Percentiles rank a stretch among this genome's conserved stretches.
These are phyloP conservation scores for Ettlia oleoabundans DNA, from an alignment of 139 green algal genomes.

Conservation along the genomic window DNA sequence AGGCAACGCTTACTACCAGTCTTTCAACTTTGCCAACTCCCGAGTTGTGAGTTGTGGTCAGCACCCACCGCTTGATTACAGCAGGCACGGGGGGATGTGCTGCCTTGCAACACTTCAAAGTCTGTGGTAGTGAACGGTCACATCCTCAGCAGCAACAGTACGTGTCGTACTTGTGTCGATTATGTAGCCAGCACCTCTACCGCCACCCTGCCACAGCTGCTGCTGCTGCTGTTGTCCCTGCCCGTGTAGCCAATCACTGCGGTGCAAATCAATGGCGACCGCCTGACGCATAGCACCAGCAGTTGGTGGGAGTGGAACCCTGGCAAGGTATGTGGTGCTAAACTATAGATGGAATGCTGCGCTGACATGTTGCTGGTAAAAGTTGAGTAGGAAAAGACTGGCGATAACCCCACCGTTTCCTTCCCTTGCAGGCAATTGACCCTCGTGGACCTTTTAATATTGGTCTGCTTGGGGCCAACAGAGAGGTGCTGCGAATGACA, in stretches of 20 bases:
- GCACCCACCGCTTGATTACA: neutral
- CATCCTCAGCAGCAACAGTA: too few relatives aligned
- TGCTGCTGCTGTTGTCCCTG: neutral
- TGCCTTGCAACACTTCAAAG: too few relatives aligned
- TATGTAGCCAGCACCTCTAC: too few relatives aligned
- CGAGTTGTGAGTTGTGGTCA: neutral
- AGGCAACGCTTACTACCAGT: slow-evolving; percentile 47
- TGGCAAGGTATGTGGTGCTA: too few relatives aligned
- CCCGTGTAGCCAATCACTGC: slow-evolving; percentile 29
- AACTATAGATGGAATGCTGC: too few relatives aligned
- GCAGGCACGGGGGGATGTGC: neutral
- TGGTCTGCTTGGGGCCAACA: slow-evolving; percentile 31
- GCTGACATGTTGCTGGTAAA: too few relatives aligned
- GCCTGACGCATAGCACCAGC: slow-evolving; percentile 4
- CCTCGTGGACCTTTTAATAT: slow-evolving; percentile 30
- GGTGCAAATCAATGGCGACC: slow-evolving; percentile 40
- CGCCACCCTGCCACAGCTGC: neutral
- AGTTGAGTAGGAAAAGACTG: too few relatives aligned
- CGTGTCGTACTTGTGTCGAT: too few relatives aligned
- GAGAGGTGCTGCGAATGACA: slow-evolving; percentile 40
- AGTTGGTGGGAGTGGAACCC: slow-evolving; percentile 35
- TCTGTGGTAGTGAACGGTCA: too few relatives aligned
- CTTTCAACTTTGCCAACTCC: slow-evolving; percentile 47
- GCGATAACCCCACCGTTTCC: too few relatives aligned
- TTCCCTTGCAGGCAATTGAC: slow-evolving; percentile 19